Base-by-base conservation (phyloP, 2,329 filamentous ascomycete species). In the Cercospora beticola region DNA sequence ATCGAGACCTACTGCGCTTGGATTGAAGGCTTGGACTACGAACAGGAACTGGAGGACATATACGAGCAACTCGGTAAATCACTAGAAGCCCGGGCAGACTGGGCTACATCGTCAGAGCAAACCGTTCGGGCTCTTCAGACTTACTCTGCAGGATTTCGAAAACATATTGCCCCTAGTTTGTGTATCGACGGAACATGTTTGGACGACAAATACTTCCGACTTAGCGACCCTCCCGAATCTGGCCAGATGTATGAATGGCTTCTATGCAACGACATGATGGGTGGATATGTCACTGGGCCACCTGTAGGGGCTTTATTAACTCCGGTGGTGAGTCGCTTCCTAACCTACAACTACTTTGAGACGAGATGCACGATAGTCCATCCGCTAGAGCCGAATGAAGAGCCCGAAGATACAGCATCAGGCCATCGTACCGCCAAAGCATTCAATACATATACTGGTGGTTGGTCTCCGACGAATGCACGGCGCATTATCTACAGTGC, bases 381-480 rank as follows among this genome's bases (percentile, higher is more conserved):
- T 30, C 26, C 62, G 46, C n/a, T 26, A 26, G 61, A 21, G n/a
- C 28, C 61, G 14, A 54, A 9, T 21, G 40, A 3, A 9, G 61
- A 57, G 28, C 30, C 8, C 49, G 31, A 54, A 52, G 9, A 30
- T 23, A 36, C 61, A 21, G 40, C 61, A 18, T 63, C 49, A 28
- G 49, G 62, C 10, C 62, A 64, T 88, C n/a, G 86, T 86, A 21
- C 77, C 1, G 74, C 81, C n/a, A 83, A 83, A 65, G 86, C 86
- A 1, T 79, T 88, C 46, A 90, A 90, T 75, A 76, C 73, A 16
- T 81, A 81, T 73, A 89, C 87, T 0, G 80, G 83, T 26, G 88
- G 88, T 33, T 90, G 88, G 88, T 68, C 76, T 66, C 76, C 83
- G 26, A 82, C 81, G 43, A 89, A 89, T 60, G 85, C 83, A 1